Evolutionary conservation across 768 basidiomycete species (phyloP).

Genomic region (Kwoniella dendrophila): DNA sequence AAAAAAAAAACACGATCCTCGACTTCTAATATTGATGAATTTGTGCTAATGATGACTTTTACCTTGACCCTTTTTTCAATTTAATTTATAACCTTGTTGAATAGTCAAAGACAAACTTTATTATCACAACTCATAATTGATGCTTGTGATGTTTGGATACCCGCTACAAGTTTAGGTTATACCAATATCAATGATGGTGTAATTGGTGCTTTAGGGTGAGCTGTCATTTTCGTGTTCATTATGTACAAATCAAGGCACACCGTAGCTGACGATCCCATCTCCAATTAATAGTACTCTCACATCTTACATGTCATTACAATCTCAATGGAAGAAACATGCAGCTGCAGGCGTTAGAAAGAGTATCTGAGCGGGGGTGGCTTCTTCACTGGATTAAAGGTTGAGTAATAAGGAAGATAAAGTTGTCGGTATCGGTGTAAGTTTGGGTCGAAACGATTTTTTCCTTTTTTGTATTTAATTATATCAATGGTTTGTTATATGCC

Average conservation of each 20-base stretch:
- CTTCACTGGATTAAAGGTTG: too few species aligned
- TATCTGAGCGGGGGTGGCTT: background rate
- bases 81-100: too few species aligned
- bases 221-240: conserved; percentile 14
- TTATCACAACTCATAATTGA: conserved; percentile 83
- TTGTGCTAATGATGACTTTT: conserved; percentile 43
- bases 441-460: too few species aligned
- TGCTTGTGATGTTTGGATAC: conserved; percentile 83
- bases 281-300: conserved; percentile 45
- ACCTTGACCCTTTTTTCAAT: too few species aligned
- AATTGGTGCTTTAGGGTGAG: conserved; percentile 82
- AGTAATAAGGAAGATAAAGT: too few species aligned
- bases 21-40: conserved; percentile 49
- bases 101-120: conserved; percentile 64
- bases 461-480: too few species aligned
- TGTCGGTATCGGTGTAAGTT: too few species aligned
- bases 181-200: conserved; percentile 79
- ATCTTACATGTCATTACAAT: conserved; percentile 53
- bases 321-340: conserved; percentile 49
- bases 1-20: too few species aligned
- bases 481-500: too few species aligned
- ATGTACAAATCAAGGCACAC: too few species aligned
- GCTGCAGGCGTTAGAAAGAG: conserved; percentile 32
- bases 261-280: background rate
- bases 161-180: conserved; percentile 76